phyloP scores from a whole-genome alignment of 495 filamentous ascomycete species.

The Penicillium steckii region DNA sequence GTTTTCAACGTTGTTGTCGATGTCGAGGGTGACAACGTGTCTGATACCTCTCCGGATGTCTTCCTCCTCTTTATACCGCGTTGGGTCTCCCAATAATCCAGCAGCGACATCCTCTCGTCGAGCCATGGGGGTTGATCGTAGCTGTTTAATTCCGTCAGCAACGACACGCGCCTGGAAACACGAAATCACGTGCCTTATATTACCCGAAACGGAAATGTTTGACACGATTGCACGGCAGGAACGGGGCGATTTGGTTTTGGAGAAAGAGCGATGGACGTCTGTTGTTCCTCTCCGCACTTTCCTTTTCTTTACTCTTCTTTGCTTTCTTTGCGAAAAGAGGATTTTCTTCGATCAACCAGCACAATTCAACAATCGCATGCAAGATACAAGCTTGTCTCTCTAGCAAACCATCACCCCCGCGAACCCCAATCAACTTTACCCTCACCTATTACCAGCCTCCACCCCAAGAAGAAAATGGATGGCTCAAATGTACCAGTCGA shows the following conservation, averaged over 20 bases:
- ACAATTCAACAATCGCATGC: neutral
- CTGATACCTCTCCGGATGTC: conserved; percentile 4
- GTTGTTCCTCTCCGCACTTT: too few species aligned
- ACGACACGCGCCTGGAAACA: conserved; percentile 24
- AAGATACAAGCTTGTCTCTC: neutral
- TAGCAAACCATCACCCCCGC: neutral
- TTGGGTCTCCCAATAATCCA: conserved; percentile 44
- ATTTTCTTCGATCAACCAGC: too few species aligned
- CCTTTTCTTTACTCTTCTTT: too few species aligned
- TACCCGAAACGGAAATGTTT: conserved; percentile 24
- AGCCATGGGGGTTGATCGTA: too few species aligned
- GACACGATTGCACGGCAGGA: conserved; percentile 32
- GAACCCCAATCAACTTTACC: neutral
- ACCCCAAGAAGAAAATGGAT: conserved; percentile 21
- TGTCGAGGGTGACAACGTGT: too few species aligned
- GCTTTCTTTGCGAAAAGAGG: too few species aligned
- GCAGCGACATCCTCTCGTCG: conserved; percentile 35
- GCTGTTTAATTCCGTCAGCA: neutral
- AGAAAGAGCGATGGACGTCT: too few species aligned
- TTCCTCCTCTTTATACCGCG: conserved; percentile 38
- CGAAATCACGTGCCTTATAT: conserved; percentile 37
- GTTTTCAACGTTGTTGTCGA: too few species aligned
- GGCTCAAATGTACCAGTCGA: conserved; percentile 35
- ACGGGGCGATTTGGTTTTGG: too few species aligned
- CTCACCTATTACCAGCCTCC: neutral